These are phyloP conservation scores for Leptographium radiaticola DNA, from an alignment of 2,329 filamentous ascomycete species.

Conservation along the genomic window DNA sequence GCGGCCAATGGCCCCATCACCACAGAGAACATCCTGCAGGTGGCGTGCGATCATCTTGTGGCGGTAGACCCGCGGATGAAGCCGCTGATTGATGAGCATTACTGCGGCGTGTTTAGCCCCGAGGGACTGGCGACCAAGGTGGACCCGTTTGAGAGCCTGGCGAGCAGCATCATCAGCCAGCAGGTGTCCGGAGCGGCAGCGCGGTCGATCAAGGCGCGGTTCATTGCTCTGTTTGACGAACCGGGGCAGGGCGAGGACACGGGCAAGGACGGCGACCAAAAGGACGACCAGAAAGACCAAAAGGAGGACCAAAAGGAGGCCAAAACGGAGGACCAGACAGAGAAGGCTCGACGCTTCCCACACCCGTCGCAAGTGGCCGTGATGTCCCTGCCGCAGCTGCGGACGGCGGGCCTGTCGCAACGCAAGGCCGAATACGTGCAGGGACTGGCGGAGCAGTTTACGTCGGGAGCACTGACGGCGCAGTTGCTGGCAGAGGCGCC, in stretches of 20 bases:
- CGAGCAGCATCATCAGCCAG: constrained; percentile 85
- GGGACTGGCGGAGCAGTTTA: constrained; percentile 74
- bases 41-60: constrained; percentile 64
- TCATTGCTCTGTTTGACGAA: constrained; percentile 55
- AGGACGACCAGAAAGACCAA: neutral
- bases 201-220: constrained; percentile 75
- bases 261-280: neutral
- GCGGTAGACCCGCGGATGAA: constrained; percentile 59
- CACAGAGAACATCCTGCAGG: constrained; percentile 59
- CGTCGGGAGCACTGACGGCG: constrained; percentile 58
- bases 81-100: constrained; percentile 58
- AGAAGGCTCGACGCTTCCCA: constrained; percentile 44
- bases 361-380: constrained; percentile 58
- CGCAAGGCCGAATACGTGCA: constrained; percentile 92
- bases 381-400: constrained; percentile 52
- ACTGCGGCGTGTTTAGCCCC: constrained; percentile 67
- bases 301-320: constrained; percentile 8
- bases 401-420: constrained; percentile 79
- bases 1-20: constrained; percentile 37
- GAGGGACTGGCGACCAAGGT: constrained; percentile 72
- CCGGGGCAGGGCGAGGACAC: constrained; percentile 5
- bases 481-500: constrained; percentile 62
- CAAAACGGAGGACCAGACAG: neutral
- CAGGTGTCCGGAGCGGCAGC: constrained; percentile 92
- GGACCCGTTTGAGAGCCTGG: constrained; percentile 75